These are phyloP conservation scores for Ulmus americana DNA, from an alignment of 331 rosid species.

Conservation along the genomic window DNA sequence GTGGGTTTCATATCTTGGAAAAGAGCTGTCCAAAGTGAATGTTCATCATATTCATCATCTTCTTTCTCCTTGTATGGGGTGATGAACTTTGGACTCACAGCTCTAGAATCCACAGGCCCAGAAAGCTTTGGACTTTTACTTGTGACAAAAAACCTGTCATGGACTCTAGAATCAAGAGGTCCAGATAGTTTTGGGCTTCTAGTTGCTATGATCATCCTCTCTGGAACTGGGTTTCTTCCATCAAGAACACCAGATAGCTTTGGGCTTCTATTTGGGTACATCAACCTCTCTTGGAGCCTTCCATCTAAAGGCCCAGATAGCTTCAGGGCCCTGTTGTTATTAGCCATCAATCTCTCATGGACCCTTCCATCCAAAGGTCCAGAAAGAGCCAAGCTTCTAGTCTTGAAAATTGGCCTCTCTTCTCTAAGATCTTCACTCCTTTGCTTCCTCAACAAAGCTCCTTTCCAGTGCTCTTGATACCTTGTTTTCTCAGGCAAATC, in stretches of 20 bases:
- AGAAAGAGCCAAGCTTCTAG: constrained; percentile 50
- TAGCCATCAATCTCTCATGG: constrained; percentile 32
- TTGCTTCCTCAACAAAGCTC: constrained; percentile 32
- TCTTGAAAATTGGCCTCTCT: constrained; percentile 28
- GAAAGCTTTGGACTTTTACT: constrained; percentile 29
- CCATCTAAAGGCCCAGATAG: constrained; percentile 68
- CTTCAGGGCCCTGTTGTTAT: constrained; percentile 34
- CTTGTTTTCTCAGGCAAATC: constrained; percentile 17
- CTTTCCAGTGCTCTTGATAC: constrained; percentile 47
- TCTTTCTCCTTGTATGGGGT: constrained; percentile 34
- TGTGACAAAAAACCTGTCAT: constrained; percentile 17
- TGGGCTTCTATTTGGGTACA: constrained; percentile 42
- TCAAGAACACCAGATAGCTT: constrained; percentile 21
- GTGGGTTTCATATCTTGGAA: constrained; percentile 85
- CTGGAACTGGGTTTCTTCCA: constrained; percentile 25
- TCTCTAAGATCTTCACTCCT: constrained; percentile 26
- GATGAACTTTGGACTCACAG: constrained; percentile 41
- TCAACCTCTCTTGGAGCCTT: constrained; percentile 37
- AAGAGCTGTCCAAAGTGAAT: constrained; percentile 65
- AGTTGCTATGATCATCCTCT: constrained; percentile 13
- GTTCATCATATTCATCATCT: constrained; percentile 43
- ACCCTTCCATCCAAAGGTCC: constrained; percentile 71
- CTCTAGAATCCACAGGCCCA: constrained; percentile 36
- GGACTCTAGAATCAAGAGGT: constrained; percentile 34
- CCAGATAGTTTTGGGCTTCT: constrained; percentile 52